Evolutionary conservation across 1,139 yeast species (phyloP).

Genomic region (Debaryomyces subglobosus): DNA sequence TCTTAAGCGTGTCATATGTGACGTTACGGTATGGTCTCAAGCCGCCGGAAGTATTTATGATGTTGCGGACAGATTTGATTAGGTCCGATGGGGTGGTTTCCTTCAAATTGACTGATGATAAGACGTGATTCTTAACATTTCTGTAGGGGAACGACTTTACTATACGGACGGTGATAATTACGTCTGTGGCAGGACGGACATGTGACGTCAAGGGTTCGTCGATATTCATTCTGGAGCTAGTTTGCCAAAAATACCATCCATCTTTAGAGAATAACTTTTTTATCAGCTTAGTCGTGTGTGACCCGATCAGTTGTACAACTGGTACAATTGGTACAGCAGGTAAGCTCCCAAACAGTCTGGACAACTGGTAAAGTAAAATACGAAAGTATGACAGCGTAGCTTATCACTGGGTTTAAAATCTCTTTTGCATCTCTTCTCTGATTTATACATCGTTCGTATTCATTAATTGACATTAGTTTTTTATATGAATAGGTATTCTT

Average conservation of each 20-base stretch:
- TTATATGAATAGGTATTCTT: no score
- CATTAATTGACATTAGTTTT: no score
- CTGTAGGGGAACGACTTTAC: conserved; percentile 92
- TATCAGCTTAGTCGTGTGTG: neutral
- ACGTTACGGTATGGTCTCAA: conserved; percentile 83
- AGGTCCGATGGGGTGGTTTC: conserved; percentile 68
- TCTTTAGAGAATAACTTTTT: neutral
- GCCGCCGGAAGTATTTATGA: conserved; percentile 66
- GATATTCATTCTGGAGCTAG: conserved; percentile 10
- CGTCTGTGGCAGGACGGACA: conserved; percentile 67
- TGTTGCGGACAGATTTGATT: conserved; percentile 45
- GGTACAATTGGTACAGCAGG: no score
- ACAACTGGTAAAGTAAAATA: no score
- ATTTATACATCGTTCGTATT: no score
- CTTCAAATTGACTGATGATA: conserved; percentile 72
- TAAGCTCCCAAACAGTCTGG: no score
- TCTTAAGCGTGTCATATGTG: conserved; percentile 74
- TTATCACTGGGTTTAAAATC: no score
- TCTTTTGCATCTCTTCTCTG: no score
- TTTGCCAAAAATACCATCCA: neutral
- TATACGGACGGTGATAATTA: conserved; percentile 81
- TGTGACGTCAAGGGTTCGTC: conserved; percentile 70
- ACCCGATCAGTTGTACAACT: neutral
- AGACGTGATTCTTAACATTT: conserved; percentile 79
- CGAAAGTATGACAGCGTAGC: no score